Base-by-base conservation (phyloP, 805 yeast species). In the Cyberlindnera xylosilytica region DNA sequence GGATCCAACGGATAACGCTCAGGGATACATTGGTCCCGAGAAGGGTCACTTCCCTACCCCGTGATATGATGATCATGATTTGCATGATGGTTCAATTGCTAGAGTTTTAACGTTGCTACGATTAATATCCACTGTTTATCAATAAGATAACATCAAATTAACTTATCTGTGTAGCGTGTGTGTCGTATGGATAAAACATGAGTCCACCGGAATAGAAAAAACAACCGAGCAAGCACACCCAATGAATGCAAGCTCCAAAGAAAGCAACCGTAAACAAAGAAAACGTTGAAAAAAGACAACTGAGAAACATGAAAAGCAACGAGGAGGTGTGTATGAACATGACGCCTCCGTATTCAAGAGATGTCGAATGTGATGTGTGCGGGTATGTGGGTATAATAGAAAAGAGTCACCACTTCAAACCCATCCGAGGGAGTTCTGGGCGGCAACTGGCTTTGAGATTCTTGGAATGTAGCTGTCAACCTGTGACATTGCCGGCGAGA, bases 361-460 rank as follows among this genome's bases (percentile, higher is more conserved):
- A 12, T 6, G 16, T 11, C 7, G 30, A 9, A 27, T 6, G 13
- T 9, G 16, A 27, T 27, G 30, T 27, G 33, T 15, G 33, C 20
- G 33, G 9, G 23, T 6, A 4, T 4, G 4, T 22, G 34, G 22
- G 34, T n/a, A 23, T 13, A 22, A 33, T 13, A 16, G 23, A 23
- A 16, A 12, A 12, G n/a, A 4, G 15, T 15, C 36, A 22, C n/a
- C n/a, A n/a, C n/a, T n/a, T 58, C 54, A 68, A 37, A 53, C 63
- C 90, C 90, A 83, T 26, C 90, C 90, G 45, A 83, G 66, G 2
- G 91, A 82, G 58, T 81, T 83, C 47, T 78, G 78, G 4, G 83
- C 73, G 42, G 82, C 80, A 28, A 82, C 82, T 10, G 91, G 91
- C 42, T 74, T 76, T 7, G 87, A 80, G 30, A 83, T 83, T 31